Conservation (phyloP, 2,329 filamentous ascomycete genomes). For the Ascochyta lentis region DNA sequence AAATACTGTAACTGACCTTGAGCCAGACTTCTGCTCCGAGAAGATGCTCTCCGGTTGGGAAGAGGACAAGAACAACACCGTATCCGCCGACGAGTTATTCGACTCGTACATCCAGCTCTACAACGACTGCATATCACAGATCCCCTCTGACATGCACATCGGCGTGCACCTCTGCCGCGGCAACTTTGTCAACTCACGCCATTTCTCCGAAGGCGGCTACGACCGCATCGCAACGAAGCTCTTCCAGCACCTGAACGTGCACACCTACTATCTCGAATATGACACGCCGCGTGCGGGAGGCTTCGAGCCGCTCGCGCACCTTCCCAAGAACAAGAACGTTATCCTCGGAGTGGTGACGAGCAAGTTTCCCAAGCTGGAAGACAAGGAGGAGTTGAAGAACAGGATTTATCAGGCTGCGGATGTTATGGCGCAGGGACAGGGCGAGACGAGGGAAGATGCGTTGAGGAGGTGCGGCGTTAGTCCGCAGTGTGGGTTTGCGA, state of each 20-base stretch:
- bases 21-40: constrained; percentile 41
- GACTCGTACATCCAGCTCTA: constrained; percentile 77
- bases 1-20: background rate
- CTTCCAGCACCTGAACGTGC: constrained; percentile 37
- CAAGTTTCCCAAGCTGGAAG: constrained; percentile 52
- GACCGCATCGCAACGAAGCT: constrained; percentile 50
- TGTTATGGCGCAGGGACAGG: constrained; percentile 70
- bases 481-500: constrained; percentile 57
- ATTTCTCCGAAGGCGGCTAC: constrained; percentile 54
- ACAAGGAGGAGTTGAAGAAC: constrained; percentile 51
- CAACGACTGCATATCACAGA: constrained; percentile 69
- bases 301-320: constrained; percentile 51
- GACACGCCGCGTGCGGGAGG: constrained; percentile 54
- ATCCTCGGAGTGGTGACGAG: constrained; percentile 52
- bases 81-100: constrained; percentile 70
- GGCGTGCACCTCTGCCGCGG: constrained; percentile 73
- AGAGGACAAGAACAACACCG: constrained; percentile 68
- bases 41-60: constrained; percentile 47
- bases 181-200: constrained; percentile 52
- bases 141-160: constrained; percentile 72
- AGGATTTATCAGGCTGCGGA: constrained; percentile 59
- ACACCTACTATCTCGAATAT: constrained; percentile 48
- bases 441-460: constrained; percentile 68
- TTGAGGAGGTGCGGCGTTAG: constrained; percentile 63
- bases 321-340: constrained; percentile 53